These are phyloP conservation scores for Echium plantagineum DNA, from an alignment of 257 asterid genomes.

Conservation along the genomic window DNA sequence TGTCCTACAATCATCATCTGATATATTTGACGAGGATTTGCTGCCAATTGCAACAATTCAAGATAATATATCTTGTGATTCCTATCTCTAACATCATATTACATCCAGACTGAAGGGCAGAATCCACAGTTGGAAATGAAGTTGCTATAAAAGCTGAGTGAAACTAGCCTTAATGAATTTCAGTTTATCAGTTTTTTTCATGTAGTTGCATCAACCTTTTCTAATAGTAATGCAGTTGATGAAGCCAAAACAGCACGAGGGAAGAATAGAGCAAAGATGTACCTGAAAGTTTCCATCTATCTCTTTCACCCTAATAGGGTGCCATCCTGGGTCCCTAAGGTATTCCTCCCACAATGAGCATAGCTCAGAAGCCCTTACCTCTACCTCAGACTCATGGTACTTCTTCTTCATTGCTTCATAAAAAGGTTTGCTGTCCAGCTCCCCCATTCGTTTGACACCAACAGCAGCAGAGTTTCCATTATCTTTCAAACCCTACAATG, in stretches of 20 bases:
- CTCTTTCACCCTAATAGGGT: slow-evolving; percentile 56
- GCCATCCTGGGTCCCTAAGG: slow-evolving; percentile 93
- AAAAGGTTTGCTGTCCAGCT: slow-evolving; percentile 70
- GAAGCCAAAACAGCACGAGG: neutral
- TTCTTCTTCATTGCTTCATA: slow-evolving; percentile 58
- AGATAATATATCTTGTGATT: too few species aligned
- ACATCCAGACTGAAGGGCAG: too few species aligned
- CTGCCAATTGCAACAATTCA: too few species aligned
- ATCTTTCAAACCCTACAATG: slow-evolving; percentile 54
- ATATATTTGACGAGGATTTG: too few species aligned
- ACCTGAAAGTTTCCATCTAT: slow-evolving; percentile 54
- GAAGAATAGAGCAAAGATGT: slow-evolving; percentile 3
- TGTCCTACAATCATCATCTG: too few species aligned
- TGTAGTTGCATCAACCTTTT: too few species aligned
- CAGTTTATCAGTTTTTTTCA: too few species aligned
- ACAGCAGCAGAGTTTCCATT: slow-evolving; percentile 29
- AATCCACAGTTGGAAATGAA: too few species aligned
- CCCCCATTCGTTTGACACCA: slow-evolving; percentile 89
- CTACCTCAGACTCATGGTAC: slow-evolving; percentile 58
- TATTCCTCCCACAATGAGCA: slow-evolving; percentile 89
- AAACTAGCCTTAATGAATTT: too few species aligned
- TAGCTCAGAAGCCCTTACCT: slow-evolving; percentile 68
- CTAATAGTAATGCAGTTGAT: too few species aligned
- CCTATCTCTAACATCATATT: too few species aligned
- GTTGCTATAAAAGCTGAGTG: too few species aligned